Base-by-base conservation (phyloP, 2,329 filamentous ascomycete genomes). In the Lachnellula arida region DNA sequence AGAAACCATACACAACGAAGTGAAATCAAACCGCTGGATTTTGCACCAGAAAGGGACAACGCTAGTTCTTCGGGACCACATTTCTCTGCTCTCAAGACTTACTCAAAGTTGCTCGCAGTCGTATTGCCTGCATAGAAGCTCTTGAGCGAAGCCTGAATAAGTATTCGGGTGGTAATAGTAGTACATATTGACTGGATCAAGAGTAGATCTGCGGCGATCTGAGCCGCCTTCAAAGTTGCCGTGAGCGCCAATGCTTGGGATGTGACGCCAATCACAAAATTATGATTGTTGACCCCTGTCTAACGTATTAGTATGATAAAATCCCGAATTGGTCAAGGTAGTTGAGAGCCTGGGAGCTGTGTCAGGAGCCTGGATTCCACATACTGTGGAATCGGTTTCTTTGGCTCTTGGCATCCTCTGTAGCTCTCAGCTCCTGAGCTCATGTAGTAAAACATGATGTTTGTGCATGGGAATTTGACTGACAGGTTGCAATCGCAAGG, bases 171-270 rank as follows among this genome's bases (percentile, higher is more conserved):
- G 6, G 86, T 78, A 46, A 94, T 86, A 53, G 87, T 86, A 54
- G 80, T 78, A 67, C 86, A 88, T 57, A 85, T 87, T 34, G 88
- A 88, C 73, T 91, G 83, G 63, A 96, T 83, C 51, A 96, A 80
- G 51, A 89, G 79, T 54, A 97, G 81, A 68, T 91, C 88, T 51
- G 89, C 87, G 5, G 87, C 78, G 60, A 97, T 80, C 68, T 93
- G 87, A 32, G 88, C 85, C 19, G 91, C 87, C 72, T 96, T 96
- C 68, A 96, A 84, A 2, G 88, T 91, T 6, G 92, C 92, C 1
- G 90, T 90, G 59, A 96, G 78, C 25, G 85, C 76, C 48, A 97
- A 81, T 51, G 86, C 81, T 51, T 81, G 78, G 12, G 81, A 73
- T 48, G 79, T 76, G 54, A 86, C 77, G 49, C 70, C 70, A 34